Evolutionary conservation across 2,329 filamentous ascomycete species (phyloP), one percentile per base, ranked within the genome.

Genomic region (Fusarium sublunatum): DNA sequence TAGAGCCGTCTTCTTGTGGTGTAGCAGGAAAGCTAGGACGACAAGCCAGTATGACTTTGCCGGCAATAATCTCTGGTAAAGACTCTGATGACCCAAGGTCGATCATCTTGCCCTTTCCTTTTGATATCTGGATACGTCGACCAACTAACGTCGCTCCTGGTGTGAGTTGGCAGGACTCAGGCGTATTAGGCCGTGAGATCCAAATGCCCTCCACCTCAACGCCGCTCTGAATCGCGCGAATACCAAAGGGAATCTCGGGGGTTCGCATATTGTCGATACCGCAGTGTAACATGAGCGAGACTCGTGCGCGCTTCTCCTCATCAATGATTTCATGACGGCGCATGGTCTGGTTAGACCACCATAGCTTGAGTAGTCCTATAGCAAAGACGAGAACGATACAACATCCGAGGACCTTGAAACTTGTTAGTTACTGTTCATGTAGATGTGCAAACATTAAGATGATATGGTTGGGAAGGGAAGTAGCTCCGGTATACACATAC

Each of bases 191-290:
- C 47, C 80, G 79, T 24, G 87, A 88, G 45, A 91, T 86, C 88
- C 90, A 92, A 46, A 97, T 93, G 5, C 92, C 93, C 64, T 96
- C 91, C 7, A 96, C 86, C 72, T 94, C 86, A 39, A 96, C 82
- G 6, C 93, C 93, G 67, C 86, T 90, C 74, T 97, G 89, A 42
- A 97, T 86, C 7, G 93, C 93, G 67, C 91, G 88, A 49, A 95
- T 86, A 19, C 94, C 93, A 70, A 97, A 97, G 0, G 92, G 93
- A 32, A 96, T 86, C 9, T 91, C 88, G 46, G 86, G 81, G 15
- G 69, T 57, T 26, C 73, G 70, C 48, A 73, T 45, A 15, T 69
- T 57, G 6, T 74, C 63, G 43, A 86, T 81, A 70, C 81, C 86
- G 61, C 79, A 87, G 74, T 76, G 84, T 61, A 76, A 83, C 79